A percentile compares a stretch with the other conserved stretches of the same genome.
These are phyloP conservation scores for Penicillium aurantiogriseum DNA, from an alignment of 2,329 filamentous ascomycete species.

Conservation along the genomic window DNA sequence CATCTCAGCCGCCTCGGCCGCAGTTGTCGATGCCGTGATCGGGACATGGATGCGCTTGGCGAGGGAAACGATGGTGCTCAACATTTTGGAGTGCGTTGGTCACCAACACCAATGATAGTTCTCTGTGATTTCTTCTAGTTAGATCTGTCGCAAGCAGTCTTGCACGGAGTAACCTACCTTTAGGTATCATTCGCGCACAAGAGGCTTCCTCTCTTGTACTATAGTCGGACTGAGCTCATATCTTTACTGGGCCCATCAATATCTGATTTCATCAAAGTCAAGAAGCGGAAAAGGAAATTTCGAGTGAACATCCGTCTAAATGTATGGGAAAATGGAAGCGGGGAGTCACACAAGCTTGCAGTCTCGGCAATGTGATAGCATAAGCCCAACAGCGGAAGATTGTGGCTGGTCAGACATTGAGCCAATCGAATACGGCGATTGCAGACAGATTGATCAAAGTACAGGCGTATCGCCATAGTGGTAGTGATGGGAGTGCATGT, in stretches of 20 bases:
- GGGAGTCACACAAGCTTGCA: constrained; percentile 13
- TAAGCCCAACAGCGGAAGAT: constrained; percentile 7
- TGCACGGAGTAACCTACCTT: neutral
- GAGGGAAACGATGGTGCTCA: constrained; percentile 29
- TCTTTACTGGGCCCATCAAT: neutral
- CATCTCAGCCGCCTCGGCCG: constrained; percentile 55
- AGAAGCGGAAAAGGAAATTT: neutral
- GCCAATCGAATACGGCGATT: constrained; percentile 11
- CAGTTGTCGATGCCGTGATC: constrained; percentile 55
- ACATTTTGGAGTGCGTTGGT: constrained; percentile 9
- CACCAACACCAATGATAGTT: neutral
- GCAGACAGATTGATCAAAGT: neutral
- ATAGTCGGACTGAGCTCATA: constrained; percentile 12
- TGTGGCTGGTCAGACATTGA: constrained; percentile 1
- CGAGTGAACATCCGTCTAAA: constrained; percentile 11
- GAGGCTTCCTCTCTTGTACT: constrained; percentile 7
- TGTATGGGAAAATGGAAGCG: constrained; percentile 18
- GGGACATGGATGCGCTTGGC: constrained; percentile 57
- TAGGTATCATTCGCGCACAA: neutral
- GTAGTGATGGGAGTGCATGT: neutral
- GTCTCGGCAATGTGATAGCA: constrained; percentile 13
- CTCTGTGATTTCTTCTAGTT: neutral
- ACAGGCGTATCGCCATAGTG: constrained; percentile 12
- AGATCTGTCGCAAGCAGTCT: neutral
- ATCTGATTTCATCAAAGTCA: neutral